Conservation (phyloP, 352 stramenopile species). For the Globisporangium splendens region DNA sequence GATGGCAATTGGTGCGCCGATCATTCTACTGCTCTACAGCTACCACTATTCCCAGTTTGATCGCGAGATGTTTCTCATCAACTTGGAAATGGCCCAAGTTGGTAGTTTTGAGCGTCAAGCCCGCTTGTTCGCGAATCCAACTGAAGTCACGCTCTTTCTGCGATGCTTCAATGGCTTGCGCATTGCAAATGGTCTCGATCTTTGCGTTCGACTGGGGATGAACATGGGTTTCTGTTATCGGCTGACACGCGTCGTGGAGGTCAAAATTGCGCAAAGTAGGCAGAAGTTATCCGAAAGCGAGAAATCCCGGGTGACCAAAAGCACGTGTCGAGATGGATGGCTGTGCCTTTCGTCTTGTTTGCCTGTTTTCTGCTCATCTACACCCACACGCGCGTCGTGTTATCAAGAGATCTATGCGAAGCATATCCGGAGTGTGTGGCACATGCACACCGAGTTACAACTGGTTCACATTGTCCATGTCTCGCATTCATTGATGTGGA, state of each 20-base stretch:
- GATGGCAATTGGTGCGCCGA: conserved; percentile 21
- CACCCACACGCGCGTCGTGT: conserved; percentile 7
- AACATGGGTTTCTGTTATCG: conserved; percentile 35
- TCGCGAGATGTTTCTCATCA: conserved; percentile 17
- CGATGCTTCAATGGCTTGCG: conserved; percentile 29
- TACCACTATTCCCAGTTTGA: conserved; percentile 30
- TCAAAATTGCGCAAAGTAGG: background rate
- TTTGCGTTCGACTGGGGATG: conserved; percentile 30
- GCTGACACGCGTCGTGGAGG: conserved; percentile 27
- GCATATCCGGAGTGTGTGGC: conserved; percentile 23
- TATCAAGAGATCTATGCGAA: conserved; percentile 10
- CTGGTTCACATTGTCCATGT: conserved; percentile 20
- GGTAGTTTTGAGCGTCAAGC: conserved; percentile 28
- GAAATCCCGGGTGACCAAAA: conserved; percentile 1
- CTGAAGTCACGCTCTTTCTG: conserved; percentile 25
- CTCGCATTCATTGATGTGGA: conserved; percentile 29
- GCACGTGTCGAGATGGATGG: conserved; percentile 4
- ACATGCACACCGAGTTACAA: conserved; percentile 17
- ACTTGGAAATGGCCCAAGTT: conserved; percentile 11
- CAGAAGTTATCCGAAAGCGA: background rate
- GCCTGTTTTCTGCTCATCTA: conserved; percentile 8
- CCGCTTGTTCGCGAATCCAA: conserved; percentile 22
- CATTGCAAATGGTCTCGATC: conserved; percentile 17
- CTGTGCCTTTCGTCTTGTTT: conserved; percentile 13
- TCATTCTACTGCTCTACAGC: conserved; percentile 23